Evolutionary conservation across 345 rosid genomes (phyloP).

Genomic region (Heritiera fomes): DNA sequence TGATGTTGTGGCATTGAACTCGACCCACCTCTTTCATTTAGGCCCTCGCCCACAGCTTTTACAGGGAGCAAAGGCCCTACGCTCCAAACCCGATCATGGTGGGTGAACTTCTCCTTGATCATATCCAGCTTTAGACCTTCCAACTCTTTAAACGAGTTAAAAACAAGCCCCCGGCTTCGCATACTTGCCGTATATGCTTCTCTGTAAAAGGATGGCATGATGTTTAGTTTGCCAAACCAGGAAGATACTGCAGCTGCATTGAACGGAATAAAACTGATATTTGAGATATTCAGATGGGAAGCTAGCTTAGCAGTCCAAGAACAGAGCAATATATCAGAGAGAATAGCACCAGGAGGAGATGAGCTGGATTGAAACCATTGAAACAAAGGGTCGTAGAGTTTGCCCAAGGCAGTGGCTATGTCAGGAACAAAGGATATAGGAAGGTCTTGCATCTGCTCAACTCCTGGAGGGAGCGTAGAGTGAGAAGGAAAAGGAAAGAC

Average conservation of each 20-base stretch:
- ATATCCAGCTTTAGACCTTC: conserved; percentile 48
- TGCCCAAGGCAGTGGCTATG: conserved; percentile 35
- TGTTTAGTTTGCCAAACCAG: conserved; percentile 14
- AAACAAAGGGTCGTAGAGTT: conserved; percentile 42
- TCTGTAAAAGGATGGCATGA: conserved; percentile 29
- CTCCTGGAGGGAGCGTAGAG: conserved; percentile 38
- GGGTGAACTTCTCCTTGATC: conserved; percentile 34
- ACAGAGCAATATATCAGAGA: conserved; percentile 62
- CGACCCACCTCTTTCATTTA: conserved; percentile 43
- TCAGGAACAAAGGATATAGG: conserved; percentile 23
- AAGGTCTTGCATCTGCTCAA: conserved; percentile 36
- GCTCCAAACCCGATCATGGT: conserved; percentile 38
- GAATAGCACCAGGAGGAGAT: conserved; percentile 55
- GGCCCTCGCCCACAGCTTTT: not conserved
- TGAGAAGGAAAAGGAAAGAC: conserved; percentile 46
- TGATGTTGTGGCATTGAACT: conserved; percentile 27
- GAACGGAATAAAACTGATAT: conserved; percentile 53
- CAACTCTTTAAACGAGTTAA: conserved; percentile 50
- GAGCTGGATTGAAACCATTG: conserved; percentile 51
- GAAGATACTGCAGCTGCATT: conserved; percentile 37
- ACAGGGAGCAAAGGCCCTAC: conserved; percentile 51
- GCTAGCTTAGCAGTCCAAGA: conserved; percentile 51
- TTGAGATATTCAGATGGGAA: conserved; percentile 32
- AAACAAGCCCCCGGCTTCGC: conserved; percentile 53
- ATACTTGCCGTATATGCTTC: conserved; percentile 31